Percentiles rank a stretch among this genome's conserved stretches.
These are phyloP conservation scores for Microcyclosporella mali DNA, from an alignment of 2,329 filamentous ascomycete genomes.

Conservation along the genomic window DNA sequence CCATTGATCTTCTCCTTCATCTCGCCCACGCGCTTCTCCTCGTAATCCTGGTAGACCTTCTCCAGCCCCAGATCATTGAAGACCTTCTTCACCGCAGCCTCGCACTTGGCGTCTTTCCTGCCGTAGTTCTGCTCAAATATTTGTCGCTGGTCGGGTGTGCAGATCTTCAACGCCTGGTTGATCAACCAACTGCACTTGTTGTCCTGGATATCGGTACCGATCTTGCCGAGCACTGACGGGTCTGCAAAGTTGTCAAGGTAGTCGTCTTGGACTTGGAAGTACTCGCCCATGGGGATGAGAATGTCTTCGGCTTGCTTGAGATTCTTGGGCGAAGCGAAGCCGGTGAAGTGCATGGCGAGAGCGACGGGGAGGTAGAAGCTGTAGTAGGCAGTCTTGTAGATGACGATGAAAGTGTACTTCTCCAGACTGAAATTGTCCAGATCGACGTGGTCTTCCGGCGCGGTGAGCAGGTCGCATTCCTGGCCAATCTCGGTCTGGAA, in stretches of 20 bases:
- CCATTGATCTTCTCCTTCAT: slow-evolving; percentile 67
- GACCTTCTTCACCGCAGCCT: slow-evolving; percentile 80
- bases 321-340: slow-evolving; percentile 80
- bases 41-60: slow-evolving; percentile 77
- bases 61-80: slow-evolving; percentile 82
- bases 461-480: slow-evolving; percentile 88
- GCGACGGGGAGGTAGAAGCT: slow-evolving; percentile 97
- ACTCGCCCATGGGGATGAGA: slow-evolving; percentile 93
- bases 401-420: slow-evolving; percentile 97
- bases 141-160: slow-evolving; percentile 77
- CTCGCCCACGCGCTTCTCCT: slow-evolving; percentile 78
- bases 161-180: slow-evolving; percentile 82
- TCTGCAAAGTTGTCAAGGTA: slow-evolving; percentile 97
- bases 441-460: slow-evolving; percentile 87
- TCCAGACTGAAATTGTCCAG: slow-evolving; percentile 91
- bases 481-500: slow-evolving; percentile 95
- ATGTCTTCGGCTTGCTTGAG: slow-evolving; percentile 85
- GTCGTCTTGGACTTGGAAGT: slow-evolving; percentile 99
- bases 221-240: slow-evolving; percentile 91
- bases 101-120: slow-evolving; percentile 75
- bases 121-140: slow-evolving; percentile 91
- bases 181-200: slow-evolving; percentile 99
- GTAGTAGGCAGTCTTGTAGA: slow-evolving; percentile 99
- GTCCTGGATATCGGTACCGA: slow-evolving; percentile 97
- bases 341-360: slow-evolving; percentile 77